Conservation (phyloP, 495 filamentous ascomycete species). For the Hyaloscypha bicolor region DNA sequence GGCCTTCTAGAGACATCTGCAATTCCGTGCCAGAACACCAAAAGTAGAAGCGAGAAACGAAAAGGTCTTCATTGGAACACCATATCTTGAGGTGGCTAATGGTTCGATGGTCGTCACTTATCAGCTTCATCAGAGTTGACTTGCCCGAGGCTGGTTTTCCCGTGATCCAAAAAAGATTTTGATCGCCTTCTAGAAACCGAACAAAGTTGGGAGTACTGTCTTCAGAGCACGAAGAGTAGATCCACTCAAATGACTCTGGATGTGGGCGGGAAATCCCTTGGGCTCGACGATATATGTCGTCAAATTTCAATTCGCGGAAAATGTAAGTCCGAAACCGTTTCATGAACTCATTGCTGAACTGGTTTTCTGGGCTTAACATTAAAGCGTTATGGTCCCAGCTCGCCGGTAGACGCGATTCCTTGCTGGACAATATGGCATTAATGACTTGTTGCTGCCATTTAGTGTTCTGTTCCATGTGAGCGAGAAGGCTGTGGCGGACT, state of each 20-base stretch:
- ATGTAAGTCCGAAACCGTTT: not conserved
- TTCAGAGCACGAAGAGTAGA: not conserved
- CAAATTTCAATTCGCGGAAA: not conserved
- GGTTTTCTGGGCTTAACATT: not conserved
- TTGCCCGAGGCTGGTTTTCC: constrained; percentile 42
- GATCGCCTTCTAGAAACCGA: not conserved
- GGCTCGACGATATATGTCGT: not conserved
- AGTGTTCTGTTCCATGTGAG: not conserved
- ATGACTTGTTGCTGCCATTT: not conserved
- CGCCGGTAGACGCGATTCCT: not conserved
- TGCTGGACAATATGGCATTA: not conserved
- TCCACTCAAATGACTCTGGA: not conserved
- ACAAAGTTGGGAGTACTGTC: not conserved
- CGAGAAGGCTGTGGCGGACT: not conserved
- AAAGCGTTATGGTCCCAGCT: not conserved
- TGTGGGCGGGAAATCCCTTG: not conserved
- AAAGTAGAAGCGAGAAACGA: constrained; percentile 44
- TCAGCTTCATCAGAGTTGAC: constrained; percentile 42
- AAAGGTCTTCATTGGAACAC: constrained; percentile 11
- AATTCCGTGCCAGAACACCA: constrained; percentile 41
- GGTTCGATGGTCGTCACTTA: constrained; percentile 26
- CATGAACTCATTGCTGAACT: not conserved
- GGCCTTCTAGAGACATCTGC: constrained; percentile 47
- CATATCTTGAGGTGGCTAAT: constrained; percentile 21
- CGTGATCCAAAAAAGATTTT: constrained; percentile 35